phyloP scores from a whole-genome alignment of 495 filamentous ascomycete species.

The Arthonia radiata region DNA sequence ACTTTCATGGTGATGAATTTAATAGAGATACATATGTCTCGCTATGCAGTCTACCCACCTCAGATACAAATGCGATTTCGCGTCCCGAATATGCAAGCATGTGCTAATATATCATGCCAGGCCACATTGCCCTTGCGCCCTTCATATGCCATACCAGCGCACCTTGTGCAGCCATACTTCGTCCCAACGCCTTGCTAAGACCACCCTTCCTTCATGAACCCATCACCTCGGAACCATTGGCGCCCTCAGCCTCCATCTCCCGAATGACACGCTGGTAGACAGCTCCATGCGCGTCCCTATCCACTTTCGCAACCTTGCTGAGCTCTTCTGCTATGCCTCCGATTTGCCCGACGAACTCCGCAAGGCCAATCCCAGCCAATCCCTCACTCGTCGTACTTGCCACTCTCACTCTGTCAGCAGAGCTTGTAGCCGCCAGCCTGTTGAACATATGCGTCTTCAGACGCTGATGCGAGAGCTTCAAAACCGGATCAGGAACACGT shows the following conservation, averaged over 20 bases:
- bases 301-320: slow-evolving; percentile 46
- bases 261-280: slow-evolving; percentile 53
- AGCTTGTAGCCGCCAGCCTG: slow-evolving; percentile 47
- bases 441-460: slow-evolving; percentile 51
- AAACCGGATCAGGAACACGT: slow-evolving; percentile 48
- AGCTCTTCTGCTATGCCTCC: slow-evolving; percentile 60
- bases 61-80: too few relatives aligned
- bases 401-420: slow-evolving; percentile 57
- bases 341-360: slow-evolving; percentile 74
- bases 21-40: too few relatives aligned
- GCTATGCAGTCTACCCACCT: too few relatives aligned
- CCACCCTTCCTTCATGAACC: too few relatives aligned
- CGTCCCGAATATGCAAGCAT: too few relatives aligned
- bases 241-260: slow-evolving; percentile 10
- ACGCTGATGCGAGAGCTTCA: slow-evolving; percentile 52
- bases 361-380: slow-evolving; percentile 53
- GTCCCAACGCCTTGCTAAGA: too few relatives aligned
- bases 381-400: slow-evolving; percentile 64
- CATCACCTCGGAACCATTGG: too few relatives aligned
- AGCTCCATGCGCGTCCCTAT: slow-evolving; percentile 48
- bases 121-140: too few relatives aligned
- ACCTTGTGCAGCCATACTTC: too few relatives aligned
- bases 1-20: too few relatives aligned
- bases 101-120: too few relatives aligned
- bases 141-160: too few relatives aligned